A percentile compares a stretch with the other conserved stretches of the same genome.
These are phyloP conservation scores for Plasmodium knowlesi DNA, from an alignment of 169 alveolate species.

Conservation along the genomic window DNA sequence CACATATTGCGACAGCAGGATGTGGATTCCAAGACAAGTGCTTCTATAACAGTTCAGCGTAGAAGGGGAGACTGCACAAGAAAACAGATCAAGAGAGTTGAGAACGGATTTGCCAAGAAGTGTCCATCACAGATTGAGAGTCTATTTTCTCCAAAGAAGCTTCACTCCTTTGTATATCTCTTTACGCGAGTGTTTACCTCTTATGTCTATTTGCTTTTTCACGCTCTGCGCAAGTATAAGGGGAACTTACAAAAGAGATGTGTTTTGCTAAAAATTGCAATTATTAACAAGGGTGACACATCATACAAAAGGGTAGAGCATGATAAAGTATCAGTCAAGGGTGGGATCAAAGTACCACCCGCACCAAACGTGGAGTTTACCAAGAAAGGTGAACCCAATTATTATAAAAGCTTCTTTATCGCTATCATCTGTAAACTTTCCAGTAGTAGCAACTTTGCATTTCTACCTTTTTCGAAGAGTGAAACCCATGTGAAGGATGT, in stretches of 20 bases:
- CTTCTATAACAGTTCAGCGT: not conserved
- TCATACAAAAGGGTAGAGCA: not conserved
- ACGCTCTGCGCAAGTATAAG: not conserved
- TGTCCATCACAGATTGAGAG: not conserved
- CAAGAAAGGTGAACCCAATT: not conserved
- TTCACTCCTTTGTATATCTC: not conserved
- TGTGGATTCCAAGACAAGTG: not conserved
- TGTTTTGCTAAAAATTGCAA: conserved; percentile 16
- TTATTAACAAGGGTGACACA: not conserved
- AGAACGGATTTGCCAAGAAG: not conserved
- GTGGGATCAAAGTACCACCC: not conserved
- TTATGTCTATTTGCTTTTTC: conserved; percentile 6
- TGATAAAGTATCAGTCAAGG: not conserved
- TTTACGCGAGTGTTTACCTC: not conserved
- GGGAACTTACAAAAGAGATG: conserved; percentile 4
- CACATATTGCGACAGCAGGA: not conserved
- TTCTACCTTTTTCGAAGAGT: not conserved
- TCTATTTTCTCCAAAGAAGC: not conserved
- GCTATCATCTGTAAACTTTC: not conserved
- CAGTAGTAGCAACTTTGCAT: not conserved
- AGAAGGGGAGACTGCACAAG: not conserved
- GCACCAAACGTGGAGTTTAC: not conserved
- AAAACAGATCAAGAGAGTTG: not conserved
- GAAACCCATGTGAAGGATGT: not conserved
- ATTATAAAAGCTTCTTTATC: not conserved